phyloP scores from a whole-genome alignment of 1,284 basidiomycete species.

The Microbotryum scabiosae region DNA sequence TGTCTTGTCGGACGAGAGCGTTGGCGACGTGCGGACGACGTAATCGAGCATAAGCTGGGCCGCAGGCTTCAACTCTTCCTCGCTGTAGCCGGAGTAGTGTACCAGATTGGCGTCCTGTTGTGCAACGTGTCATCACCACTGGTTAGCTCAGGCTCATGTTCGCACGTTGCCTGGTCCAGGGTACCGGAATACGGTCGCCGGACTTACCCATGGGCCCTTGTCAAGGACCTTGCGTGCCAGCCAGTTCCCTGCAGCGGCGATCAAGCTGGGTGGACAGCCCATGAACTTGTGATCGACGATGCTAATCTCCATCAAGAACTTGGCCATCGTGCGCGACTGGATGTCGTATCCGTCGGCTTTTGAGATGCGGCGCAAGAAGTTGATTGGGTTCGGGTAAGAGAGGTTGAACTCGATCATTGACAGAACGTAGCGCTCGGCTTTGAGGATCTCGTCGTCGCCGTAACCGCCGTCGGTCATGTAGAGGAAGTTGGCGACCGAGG shows the following conservation, averaged over 20 bases:
- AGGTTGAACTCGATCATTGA: conserved; percentile 87
- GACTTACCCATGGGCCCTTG: conserved; percentile 71
- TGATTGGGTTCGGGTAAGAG: conserved; percentile 85
- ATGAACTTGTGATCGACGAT: conserved; percentile 81
- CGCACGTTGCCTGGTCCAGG: conserved; percentile 16
- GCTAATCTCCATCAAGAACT: conserved; percentile 86
- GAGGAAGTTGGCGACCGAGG: conserved; percentile 78
- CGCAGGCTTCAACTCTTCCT: conserved; percentile 71
- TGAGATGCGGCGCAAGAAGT: conserved; percentile 82
- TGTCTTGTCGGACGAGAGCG: conserved; percentile 31
- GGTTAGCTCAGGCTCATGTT: background rate
- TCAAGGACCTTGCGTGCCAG: conserved; percentile 78
- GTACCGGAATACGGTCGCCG: background rate
- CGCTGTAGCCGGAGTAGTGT: conserved; percentile 84
- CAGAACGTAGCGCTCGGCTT: conserved; percentile 87
- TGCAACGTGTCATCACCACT: no score
- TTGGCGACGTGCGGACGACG: conserved; percentile 51
- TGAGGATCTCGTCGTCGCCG: conserved; percentile 75
- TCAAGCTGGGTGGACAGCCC: conserved; percentile 66
- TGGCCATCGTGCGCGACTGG: conserved; percentile 80
- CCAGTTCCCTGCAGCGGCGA: conserved; percentile 87
- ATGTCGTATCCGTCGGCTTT: conserved; percentile 96
- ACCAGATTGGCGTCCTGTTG: conserved; percentile 76
- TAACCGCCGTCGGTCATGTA: conserved; percentile 83
- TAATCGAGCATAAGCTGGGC: conserved; percentile 93